Evolutionary conservation across 306 rosid genomes (phyloP).

Genomic region (Carpinus fangiana): DNA sequence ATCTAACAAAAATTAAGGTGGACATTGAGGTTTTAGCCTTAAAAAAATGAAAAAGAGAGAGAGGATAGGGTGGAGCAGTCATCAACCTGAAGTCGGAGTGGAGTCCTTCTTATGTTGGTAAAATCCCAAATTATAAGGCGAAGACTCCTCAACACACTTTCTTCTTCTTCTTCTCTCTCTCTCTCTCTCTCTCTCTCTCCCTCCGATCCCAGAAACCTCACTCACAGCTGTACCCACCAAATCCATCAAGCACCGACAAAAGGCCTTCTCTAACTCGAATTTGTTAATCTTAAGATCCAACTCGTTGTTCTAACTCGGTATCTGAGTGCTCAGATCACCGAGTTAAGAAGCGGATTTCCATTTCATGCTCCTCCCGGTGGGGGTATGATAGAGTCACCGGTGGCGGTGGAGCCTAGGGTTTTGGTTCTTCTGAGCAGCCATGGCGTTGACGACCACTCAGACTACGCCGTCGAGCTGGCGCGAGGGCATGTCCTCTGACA

Average conservation of each 20-base stretch:
- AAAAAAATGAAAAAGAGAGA: no score
- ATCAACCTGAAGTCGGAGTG: conserved; percentile 25
- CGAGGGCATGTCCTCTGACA: conserved; percentile 85
- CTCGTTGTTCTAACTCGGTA: background rate
- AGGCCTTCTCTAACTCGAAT: background rate
- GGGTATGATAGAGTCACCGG: conserved; percentile 15
- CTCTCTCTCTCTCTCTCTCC: background rate
- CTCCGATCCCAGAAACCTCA: conserved; percentile 33
- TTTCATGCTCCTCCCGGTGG: background rate
- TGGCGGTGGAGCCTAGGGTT: conserved; percentile 37
- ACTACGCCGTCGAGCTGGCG: conserved; percentile 56
- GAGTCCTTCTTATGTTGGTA: background rate
- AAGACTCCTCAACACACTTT: background rate
- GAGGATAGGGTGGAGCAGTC: conserved; percentile 9
- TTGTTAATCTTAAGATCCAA: background rate
- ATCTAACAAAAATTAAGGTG: no score
- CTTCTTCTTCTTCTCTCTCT: no score
- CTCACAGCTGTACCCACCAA: conserved; percentile 43
- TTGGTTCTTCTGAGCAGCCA: conserved; percentile 18
- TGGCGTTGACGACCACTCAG: conserved; percentile 30
- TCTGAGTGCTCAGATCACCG: background rate
- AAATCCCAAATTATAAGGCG: background rate
- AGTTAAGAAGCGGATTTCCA: background rate
- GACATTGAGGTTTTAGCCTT: no score
- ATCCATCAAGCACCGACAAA: background rate